Percentiles rank a stretch among this genome's conserved stretches.
These are phyloP conservation scores for Remersonia thermophila DNA, from an alignment of 2,329 filamentous ascomycete species.

Conservation along the genomic window DNA sequence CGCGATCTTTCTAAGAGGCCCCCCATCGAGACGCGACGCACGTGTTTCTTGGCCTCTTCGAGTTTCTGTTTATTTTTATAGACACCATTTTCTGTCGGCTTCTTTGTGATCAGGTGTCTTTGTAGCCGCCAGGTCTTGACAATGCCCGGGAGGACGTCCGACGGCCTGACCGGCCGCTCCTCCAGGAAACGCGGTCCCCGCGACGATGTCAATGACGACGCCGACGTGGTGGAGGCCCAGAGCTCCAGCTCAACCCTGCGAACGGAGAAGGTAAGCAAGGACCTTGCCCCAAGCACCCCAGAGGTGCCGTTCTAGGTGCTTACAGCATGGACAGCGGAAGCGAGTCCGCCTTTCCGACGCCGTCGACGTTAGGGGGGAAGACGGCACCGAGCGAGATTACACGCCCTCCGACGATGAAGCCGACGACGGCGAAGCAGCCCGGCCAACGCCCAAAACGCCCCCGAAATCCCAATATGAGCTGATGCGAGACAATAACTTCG, in stretches of 20 bases:
- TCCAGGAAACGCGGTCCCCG: conserved; percentile 32
- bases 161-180: conserved; percentile 14
- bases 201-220: conserved; percentile 22
- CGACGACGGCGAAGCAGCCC: conserved; percentile 19
- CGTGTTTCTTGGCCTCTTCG: background rate
- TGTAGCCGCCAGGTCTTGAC: background rate
- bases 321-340: conserved; percentile 23
- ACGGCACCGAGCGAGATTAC: conserved; percentile 11
- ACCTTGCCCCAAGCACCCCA: background rate
- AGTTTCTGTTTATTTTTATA: background rate
- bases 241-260: conserved; percentile 30
- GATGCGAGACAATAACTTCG: conserved; percentile 46
- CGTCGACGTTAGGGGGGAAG: conserved; percentile 10
- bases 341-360: conserved; percentile 25
- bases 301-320: conserved; percentile 1
- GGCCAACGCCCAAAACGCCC: conserved; percentile 16
- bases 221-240: conserved; percentile 29
- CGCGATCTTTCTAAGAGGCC: too few species aligned
- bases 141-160: conserved; percentile 21
- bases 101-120: too few species aligned
- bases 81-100: too few species aligned
- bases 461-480: conserved; percentile 49
- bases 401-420: conserved; percentile 13
- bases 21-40: background rate
- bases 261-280: conserved; percentile 26